Evolutionary conservation across 768 basidiomycete genomes (phyloP), one percentile per base, ranked within the genome.

Genomic region (Termitomyces heimii): DNA sequence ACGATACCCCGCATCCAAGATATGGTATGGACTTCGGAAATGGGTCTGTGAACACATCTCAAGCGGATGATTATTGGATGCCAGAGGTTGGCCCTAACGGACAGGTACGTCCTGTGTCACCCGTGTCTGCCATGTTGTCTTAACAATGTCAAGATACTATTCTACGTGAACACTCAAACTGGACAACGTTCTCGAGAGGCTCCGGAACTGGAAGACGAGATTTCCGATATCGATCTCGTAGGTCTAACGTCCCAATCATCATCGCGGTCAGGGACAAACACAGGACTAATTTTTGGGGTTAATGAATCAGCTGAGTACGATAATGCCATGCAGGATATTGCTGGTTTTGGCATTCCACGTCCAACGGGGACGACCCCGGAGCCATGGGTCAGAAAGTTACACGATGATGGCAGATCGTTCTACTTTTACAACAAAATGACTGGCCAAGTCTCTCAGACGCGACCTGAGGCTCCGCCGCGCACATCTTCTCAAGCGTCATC

Each of bases 141-240:
- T 51, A 22, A 55, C 51, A 40, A n/a, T 20, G 24, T 52, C 28
- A 54, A 97, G 94, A 94, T 99, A 68, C 95, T 86, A 77, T 52
- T 28, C n/a, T 99, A 98, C 73, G 82, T 92, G 61, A 99, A 98
- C 66, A 92, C 92, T 2, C 82, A 89, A 62, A 92, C 90, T 5
- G 90, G 90, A 32, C 82, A 92, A 68, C 84, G 83, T 42, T 86
- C 93, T 28, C 82, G 86, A 63, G 92, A 97, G 63, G 73, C 96
- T n/a, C 94, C 94, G 47, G 89, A 91, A 66, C 73, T 78, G 12
- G 86, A 89, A 49, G 80, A 82, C 46, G 86, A 88, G 46, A 70
- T 75, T 35, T 81, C 84, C 1, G 85, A 87, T 57, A 79, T 76
- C 34, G 86, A 88, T 56, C 74, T 88, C 40, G 82, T 81, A 48